Percentiles rank a stretch among this genome's conserved stretches.
phyloP scores from a whole-genome alignment of 306 rosid species.

The Cucumis hystrix region DNA sequence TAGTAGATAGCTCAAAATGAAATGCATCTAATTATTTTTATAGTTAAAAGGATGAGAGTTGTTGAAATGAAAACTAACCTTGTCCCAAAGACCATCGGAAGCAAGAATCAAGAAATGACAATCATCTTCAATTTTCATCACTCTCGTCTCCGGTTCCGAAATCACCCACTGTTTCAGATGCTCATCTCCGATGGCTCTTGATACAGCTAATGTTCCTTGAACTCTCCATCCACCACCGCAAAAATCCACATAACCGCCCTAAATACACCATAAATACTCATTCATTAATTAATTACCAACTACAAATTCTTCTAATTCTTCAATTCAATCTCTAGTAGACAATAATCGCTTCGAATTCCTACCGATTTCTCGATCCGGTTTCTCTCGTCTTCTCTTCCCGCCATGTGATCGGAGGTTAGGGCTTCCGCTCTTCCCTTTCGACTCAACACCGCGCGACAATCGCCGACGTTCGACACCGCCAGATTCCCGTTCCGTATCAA shows the following conservation, averaged over 20 bases:
- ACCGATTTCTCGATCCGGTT: constrained; percentile 29
- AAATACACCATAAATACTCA: too few relatives aligned
- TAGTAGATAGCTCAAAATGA: too few relatives aligned
- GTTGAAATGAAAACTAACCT: constrained; percentile 10
- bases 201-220: constrained; percentile 42
- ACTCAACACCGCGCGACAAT: constrained; percentile 47
- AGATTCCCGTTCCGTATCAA: constrained; percentile 23
- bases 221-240: constrained; percentile 37
- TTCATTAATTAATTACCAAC: too few relatives aligned
- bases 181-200: constrained; percentile 35
- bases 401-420: constrained; percentile 34
- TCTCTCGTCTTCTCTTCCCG: constrained; percentile 25
- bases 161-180: constrained; percentile 39
- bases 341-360: background rate
- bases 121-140: constrained; percentile 15
- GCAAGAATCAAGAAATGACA: constrained; percentile 42
- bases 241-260: constrained; percentile 41
- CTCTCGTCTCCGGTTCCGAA: constrained; percentile 37
- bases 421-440: constrained; percentile 34
- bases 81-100: constrained; percentile 51
- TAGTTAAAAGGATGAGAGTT: background rate
- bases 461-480: constrained; percentile 37
- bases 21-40: too few relatives aligned
- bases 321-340: background rate
- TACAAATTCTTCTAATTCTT: background rate